A percentile compares a stretch with the other conserved stretches of the same genome.
These are phyloP conservation scores for Umbelopsis sp. DNA, from an alignment of 192 early-diverging fungal species.

Conservation along the genomic window DNA sequence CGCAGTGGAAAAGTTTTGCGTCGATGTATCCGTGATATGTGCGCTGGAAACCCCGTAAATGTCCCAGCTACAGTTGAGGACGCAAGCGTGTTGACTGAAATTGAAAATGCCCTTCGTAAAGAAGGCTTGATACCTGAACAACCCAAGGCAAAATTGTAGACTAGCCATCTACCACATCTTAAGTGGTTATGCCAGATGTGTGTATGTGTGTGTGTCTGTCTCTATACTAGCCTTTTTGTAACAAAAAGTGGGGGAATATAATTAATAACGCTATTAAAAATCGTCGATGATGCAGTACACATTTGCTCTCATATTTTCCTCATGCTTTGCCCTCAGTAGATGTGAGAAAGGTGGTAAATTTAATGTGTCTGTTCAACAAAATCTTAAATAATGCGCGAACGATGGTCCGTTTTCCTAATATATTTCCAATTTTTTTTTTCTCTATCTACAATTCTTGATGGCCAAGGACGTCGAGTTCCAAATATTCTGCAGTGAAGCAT, in stretches of 20 bases:
- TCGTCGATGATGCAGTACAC: too few relatives aligned
- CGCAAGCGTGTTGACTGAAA: constrained; percentile 52
- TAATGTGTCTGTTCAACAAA: too few relatives aligned
- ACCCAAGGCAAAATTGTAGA: constrained; percentile 15
- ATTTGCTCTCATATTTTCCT: too few relatives aligned
- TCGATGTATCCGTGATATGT: constrained; percentile 72
- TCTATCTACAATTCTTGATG: constrained; percentile 41
- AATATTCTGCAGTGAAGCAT: constrained; percentile 73
- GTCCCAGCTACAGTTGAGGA: constrained; percentile 88
- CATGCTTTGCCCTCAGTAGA: too few relatives aligned
- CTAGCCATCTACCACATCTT: neutral
- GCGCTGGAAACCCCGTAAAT: constrained; percentile 62
- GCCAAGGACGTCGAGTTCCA: constrained; percentile 36
- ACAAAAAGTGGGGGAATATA: too few relatives aligned
- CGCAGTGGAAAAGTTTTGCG: constrained; percentile 84
- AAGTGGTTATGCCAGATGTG: too few relatives aligned
- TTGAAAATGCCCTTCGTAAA: constrained; percentile 35
- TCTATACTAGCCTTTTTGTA: too few relatives aligned
- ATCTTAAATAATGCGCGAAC: too few relatives aligned
- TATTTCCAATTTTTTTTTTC: neutral
- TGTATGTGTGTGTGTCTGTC: too few relatives aligned
- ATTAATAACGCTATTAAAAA: too few relatives aligned
- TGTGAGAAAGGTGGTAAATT: too few relatives aligned
- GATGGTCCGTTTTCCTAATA: neutral
- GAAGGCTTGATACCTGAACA: constrained; percentile 27